Conservation (phyloP, 768 basidiomycete species). For the Cubamyces lactineus region DNA sequence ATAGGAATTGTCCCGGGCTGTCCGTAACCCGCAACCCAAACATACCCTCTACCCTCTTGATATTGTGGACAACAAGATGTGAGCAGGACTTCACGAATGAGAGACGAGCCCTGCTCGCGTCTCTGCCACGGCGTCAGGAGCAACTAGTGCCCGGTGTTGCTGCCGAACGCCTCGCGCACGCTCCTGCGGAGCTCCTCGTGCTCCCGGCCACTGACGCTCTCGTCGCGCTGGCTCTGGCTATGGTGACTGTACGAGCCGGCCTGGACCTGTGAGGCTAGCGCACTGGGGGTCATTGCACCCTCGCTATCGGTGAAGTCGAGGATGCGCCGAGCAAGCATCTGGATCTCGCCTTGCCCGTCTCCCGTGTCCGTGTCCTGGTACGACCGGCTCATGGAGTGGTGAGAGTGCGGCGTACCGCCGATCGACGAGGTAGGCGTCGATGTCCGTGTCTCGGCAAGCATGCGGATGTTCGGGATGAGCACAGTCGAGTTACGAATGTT, state of each 20-base stretch:
- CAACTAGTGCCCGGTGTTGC: conserved; percentile 49
- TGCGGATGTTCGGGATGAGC: conserved; percentile 84
- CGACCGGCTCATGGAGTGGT: conserved; percentile 68
- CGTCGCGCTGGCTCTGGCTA: conserved; percentile 59
- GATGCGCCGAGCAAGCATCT: conserved; percentile 80
- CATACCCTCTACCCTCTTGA: conserved; percentile 6
- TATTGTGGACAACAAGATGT: background rate
- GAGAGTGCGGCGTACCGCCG: conserved; percentile 69
- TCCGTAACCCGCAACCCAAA: conserved; percentile 21
- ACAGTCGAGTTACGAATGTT: conserved; percentile 86
- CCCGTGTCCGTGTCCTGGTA: conserved; percentile 84
- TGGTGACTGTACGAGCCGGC: conserved; percentile 70
- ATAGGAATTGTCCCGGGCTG: conserved; percentile 18
- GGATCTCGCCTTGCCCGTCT: conserved; percentile 92
- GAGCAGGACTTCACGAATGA: too few species aligned
- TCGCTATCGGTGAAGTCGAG: conserved; percentile 81
- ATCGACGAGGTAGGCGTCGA: conserved; percentile 72
- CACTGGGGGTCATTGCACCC: conserved; percentile 59
- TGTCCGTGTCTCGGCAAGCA: conserved; percentile 73
- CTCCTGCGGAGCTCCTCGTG: conserved; percentile 82
- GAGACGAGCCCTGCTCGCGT: too few species aligned
- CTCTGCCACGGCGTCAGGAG: background rate
- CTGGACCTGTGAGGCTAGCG: conserved; percentile 65
- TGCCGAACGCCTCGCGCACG: conserved; percentile 80
- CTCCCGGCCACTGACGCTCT: conserved; percentile 51